Conservation (phyloP, 805 yeast species). For the Komagataella phaffii region DNA sequence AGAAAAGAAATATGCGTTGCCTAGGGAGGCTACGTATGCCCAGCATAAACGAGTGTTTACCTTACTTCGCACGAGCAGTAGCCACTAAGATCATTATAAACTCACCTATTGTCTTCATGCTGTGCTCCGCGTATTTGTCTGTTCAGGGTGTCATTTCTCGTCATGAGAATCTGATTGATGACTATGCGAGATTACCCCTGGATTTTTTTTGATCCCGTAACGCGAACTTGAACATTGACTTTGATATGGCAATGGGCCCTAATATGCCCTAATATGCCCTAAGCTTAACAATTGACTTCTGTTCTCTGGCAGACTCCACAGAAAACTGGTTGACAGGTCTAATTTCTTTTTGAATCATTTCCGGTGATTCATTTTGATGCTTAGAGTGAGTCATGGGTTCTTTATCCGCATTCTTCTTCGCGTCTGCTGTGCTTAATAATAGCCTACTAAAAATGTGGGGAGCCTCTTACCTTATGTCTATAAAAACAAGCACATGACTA, state of each 20-base stretch:
- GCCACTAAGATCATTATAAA: too few species aligned
- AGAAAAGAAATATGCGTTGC: too few species aligned
- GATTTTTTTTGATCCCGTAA: not conserved
- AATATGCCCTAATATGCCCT: too few species aligned
- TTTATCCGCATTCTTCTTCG: not conserved
- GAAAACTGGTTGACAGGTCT: too few species aligned
- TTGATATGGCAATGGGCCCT: not conserved
- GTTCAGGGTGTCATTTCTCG: not conserved
- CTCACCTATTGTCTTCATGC: too few species aligned
- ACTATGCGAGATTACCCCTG: not conserved
- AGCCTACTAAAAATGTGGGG: not conserved
- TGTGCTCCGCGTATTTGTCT: not conserved
- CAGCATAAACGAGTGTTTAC: too few species aligned
- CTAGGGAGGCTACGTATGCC: too few species aligned
- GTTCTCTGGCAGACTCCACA: too few species aligned
- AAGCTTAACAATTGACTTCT: too few species aligned
- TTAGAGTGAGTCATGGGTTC: not conserved
- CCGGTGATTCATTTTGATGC: too few species aligned
- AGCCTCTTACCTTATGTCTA: not conserved
- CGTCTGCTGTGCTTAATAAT: not conserved
- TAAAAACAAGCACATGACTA: not conserved
- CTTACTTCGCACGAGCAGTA: too few species aligned
- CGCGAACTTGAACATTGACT: not conserved
- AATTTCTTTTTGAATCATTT: too few species aligned
- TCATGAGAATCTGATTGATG: not conserved